Evolutionary conservation across 306 rosid species (phyloP), one percentile per base, ranked within the genome.

Genomic region (Geum urbanum): DNA sequence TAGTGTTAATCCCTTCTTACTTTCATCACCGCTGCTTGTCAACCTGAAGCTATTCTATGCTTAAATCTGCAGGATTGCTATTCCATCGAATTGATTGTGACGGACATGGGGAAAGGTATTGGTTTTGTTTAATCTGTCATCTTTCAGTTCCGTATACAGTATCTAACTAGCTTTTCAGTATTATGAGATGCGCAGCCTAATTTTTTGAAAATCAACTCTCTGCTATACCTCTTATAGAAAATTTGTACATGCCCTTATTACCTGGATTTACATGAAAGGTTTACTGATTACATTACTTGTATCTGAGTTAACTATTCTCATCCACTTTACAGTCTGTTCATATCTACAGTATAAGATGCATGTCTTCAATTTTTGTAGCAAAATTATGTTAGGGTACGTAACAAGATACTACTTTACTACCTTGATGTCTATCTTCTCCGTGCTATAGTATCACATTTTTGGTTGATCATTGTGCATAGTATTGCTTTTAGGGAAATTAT

Each of bases 71-170:
- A 94, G 99, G 97, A 91, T 24, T n/a, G 68, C 65, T 89, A 91
- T 77, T 69, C 73, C 40, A 47, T 91, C 75, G 92, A 94, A 48
- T 70, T 91, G 37, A 80, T 87, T 76, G 88, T 94, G 48, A 90
- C 92, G 22, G 97, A 94, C 73, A 78, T 91, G 80, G 91, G 95
- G 64, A 83, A 80, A 88, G 99, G 99, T 94, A 81, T 63, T 59
- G 45, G 41, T 5, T 20, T 44, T 48, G 6, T 53, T 63, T 39
- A 1, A 32, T 67, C 24, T 46, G 32, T 11, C 27, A 10, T 15
- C 27, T 65, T 62, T 46, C 45, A 14, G 35, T 27, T n/a, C 19
- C 22, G 24, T 14, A 70, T 32, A 3, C 0, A 11, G n/a, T 22
- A 53, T 6, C 19, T 2, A 53, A 53, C 14, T 13, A 47, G 19